Evolutionary conservation across 768 basidiomycete genomes (phyloP), one percentile per base, ranked within the genome.

Genomic region (Termitomyces sp.): DNA sequence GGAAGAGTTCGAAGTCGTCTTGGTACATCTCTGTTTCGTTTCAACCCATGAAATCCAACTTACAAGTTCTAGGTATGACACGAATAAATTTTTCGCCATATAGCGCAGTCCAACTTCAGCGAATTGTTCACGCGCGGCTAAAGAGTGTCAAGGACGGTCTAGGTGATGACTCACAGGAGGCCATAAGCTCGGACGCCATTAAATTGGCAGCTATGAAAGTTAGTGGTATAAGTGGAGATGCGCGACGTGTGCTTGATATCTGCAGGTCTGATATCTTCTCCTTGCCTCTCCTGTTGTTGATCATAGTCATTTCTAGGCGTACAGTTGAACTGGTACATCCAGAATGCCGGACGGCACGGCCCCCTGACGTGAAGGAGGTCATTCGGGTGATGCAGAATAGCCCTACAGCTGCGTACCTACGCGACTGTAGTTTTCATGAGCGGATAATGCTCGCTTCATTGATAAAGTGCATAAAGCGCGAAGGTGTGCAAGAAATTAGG

Each of bases 1-100:
- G 94, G 94, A 0, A 87, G 96, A 57, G 95, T 98, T 51, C 82
- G 93, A 56, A 95, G 93, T 72, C 87, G 97, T 54, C 75, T 98
- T 18, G 95, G 95, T 94, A 58, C 70, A 20, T 49, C 27, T 45
- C 33, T 46, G 27, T 33, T 15, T 34, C 4, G 47, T 22, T 16
- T 49, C 30, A 15, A 41, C 16, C 48, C 8, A 20, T 47, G 9
- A 36, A 60, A 6, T 31, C 36, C 42, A 22, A 41, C 30, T 27
- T 41, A 55, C 8, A n/a, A 49, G 13, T 30, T 56, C 11, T 63
- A 93, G 93, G 93, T 15, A 93, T 94, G 87, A 84, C 86, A 30
- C 84, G 93, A 36, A 95, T 94, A 64, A 93, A 94, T 64, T 99
- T 98, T 74, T 83, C 89, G 66, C 90, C 97, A 6, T 99, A 97